Evolutionary conservation across 2,329 filamentous ascomycete genomes (phyloP), one percentile per base, ranked within the genome.

Genomic region (Rachicladosporium sp.): DNA sequence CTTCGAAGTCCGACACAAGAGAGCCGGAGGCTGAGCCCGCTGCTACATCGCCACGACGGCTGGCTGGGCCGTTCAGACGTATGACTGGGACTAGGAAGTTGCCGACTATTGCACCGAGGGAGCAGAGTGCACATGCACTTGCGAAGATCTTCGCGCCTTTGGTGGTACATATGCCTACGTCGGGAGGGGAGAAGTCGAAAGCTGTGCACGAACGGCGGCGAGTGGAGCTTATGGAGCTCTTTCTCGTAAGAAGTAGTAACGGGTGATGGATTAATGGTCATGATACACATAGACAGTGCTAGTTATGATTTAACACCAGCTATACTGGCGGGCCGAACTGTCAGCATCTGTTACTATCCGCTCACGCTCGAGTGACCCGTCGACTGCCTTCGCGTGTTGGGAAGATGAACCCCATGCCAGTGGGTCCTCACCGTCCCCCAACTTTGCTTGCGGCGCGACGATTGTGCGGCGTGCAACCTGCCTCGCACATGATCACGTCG

Each of bases 181-280:
- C 57, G 1, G 44, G 55, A 12, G 69, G 61, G 43, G 73, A 74
- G 4, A 75, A 74, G 59, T 80, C 82, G 43, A 73, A 64, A 47
- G 78, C 69, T 43, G 61, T 64, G 0, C 59, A 69, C 10, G 76
- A 79, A 46, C 82, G 82, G 42, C 73, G 74, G 55, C 81, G 78
- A 64, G 68, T 70, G 41, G 70, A 70, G 7, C 61, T 88, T 9
- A 56, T 93, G 23, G 82, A 87, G 55, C 63, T 85, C 21, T 93
- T 93, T 48, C 54, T 85, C 43, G 66, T 61, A 35, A 57, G 58
- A 36, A 27, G 37, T 10, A 8, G 8, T 32, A 7, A 4, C 11
- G 34, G 37, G 10, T 9, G 27, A 15, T 11, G 31, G 27, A 31
- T 30, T 33, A 6, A 29, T 40, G 32, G 15, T 19, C 15, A 19